A percentile compares a stretch with the other conserved stretches of the same genome.
Evolutionary conservation across 1,284 basidiomycete species (phyloP).

Genomic region (Pseudozyma sp.): DNA sequence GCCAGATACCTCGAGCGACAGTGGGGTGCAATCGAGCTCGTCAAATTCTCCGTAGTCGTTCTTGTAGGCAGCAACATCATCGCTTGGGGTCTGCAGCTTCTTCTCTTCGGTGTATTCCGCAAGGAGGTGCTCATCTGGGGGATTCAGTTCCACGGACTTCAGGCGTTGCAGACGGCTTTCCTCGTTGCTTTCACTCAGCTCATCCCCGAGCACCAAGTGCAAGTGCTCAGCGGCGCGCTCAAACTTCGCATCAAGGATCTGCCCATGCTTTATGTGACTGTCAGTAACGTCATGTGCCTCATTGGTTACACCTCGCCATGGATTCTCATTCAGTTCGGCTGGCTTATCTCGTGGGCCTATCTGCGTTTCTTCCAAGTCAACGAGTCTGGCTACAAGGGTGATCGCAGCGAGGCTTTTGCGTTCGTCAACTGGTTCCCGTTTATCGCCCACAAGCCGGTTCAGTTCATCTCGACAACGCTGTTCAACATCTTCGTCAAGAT

Average conservation of each 20-base stretch:
- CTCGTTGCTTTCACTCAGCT: constrained; percentile 96
- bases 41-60: constrained; percentile 85
- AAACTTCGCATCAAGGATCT: constrained; percentile 90
- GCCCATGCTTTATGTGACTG: constrained; percentile 90
- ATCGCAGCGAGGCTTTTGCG: constrained; percentile 95
- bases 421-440: constrained; percentile 97
- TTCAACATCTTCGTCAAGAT: constrained; percentile 75
- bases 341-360: constrained; percentile 95
- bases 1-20: constrained; percentile 90
- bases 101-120: constrained; percentile 57
- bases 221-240: constrained; percentile 81
- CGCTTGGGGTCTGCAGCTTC: constrained; percentile 58
- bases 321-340: constrained; percentile 94
- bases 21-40: constrained; percentile 87
- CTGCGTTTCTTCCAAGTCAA: constrained; percentile 94
- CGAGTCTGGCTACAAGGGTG: constrained; percentile 76
- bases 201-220: constrained; percentile 97
- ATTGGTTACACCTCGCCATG: constrained; percentile 91
- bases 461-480: constrained; percentile 77
- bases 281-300: constrained; percentile 89
- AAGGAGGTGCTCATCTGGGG: constrained; percentile 73
- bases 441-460: constrained; percentile 75
- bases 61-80: constrained; percentile 59
- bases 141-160: constrained; percentile 89
- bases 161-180: constrained; percentile 88